Percentiles rank a stretch among this genome's conserved stretches.
These are phyloP conservation scores for Vaccinium corymbosum DNA, from an alignment of 148 eudicot genomes.

Conservation along the genomic window DNA sequence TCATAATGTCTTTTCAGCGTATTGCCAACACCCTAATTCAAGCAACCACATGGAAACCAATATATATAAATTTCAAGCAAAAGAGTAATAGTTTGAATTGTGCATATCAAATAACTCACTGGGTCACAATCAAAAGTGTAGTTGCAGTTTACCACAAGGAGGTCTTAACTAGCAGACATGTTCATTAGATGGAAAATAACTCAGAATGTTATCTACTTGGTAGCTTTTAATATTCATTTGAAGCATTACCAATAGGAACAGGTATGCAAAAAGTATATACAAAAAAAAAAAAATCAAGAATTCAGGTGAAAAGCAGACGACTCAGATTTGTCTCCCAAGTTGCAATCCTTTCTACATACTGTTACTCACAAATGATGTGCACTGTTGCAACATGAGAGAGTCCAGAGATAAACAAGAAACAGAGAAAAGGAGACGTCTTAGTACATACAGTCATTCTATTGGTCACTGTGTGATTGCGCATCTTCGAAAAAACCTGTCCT, in stretches of 20 bases:
- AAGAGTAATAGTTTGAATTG: neutral
- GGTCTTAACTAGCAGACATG: no score
- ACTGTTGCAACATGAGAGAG: neutral
- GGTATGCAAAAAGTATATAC: neutral
- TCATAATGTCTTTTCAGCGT: conserved; percentile 95
- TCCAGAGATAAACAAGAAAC: conserved; percentile 5
- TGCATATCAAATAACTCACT: neutral
- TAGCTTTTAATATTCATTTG: neutral
- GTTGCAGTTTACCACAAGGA: neutral
- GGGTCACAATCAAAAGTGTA: neutral
- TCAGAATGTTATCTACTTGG: neutral
- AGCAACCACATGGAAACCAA: conserved; percentile 2
- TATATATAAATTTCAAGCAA: neutral
- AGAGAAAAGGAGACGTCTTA: neutral
- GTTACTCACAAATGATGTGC: neutral
- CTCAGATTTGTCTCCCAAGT: neutral
- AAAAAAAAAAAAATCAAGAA: neutral
- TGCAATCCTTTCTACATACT: neutral
- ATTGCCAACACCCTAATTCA: conserved; percentile 85
- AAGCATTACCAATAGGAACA: neutral
- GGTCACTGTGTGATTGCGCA: conserved; percentile 90
- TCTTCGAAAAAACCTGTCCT: conserved; percentile 97
- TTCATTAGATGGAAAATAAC: neutral
- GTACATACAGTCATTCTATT: conserved; percentile 90
- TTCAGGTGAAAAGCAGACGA: conserved; percentile 2